These are phyloP conservation scores for Penicillium cosmopolitanum DNA, from an alignment of 495 filamentous ascomycete species.

Conservation along the genomic window DNA sequence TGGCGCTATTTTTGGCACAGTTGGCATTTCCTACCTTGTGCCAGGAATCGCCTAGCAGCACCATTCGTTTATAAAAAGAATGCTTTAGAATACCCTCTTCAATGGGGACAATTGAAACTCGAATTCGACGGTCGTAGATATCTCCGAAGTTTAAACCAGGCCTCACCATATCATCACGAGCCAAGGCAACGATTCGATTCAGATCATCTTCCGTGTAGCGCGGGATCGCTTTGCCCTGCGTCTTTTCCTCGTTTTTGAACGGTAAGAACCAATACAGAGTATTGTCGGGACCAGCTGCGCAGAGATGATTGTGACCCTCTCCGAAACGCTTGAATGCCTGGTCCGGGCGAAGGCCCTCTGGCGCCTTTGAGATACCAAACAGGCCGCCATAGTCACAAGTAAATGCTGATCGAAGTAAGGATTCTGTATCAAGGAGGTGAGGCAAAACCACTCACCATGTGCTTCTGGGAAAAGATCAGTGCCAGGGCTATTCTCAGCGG, in stretches of 20 bases:
- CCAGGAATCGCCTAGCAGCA: constrained; percentile 14
- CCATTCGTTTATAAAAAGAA: constrained; percentile 12
- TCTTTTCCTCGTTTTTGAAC: constrained; percentile 25
- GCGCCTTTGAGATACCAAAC: constrained; percentile 39
- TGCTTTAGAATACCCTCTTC: constrained; percentile 7
- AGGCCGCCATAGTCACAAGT: constrained; percentile 35
- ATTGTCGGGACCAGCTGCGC: constrained; percentile 16
- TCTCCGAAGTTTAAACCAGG: constrained; percentile 39
- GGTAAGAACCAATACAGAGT: constrained; percentile 44
- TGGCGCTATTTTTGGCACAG: not conserved
- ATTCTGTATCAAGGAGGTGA: not conserved
- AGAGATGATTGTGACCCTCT: constrained; percentile 29
- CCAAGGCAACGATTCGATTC: constrained; percentile 15
- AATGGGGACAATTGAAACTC: constrained; percentile 3
- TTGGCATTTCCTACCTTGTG: constrained; percentile 8
- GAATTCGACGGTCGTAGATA: constrained; percentile 31
- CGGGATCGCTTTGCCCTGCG: constrained; percentile 19
- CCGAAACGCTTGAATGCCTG: constrained; percentile 7
- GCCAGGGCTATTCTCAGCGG: constrained; percentile 8
- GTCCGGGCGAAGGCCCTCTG: constrained; percentile 6
- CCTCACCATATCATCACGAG: constrained; percentile 26
- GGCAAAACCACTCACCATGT: constrained; percentile 25
- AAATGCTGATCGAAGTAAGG: constrained; percentile 19
- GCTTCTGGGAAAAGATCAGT: constrained; percentile 7
- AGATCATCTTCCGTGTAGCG: constrained; percentile 40